phyloP scores from a whole-genome alignment of 2,329 filamentous ascomycete genomes.

The Aspergillus niger region DNA sequence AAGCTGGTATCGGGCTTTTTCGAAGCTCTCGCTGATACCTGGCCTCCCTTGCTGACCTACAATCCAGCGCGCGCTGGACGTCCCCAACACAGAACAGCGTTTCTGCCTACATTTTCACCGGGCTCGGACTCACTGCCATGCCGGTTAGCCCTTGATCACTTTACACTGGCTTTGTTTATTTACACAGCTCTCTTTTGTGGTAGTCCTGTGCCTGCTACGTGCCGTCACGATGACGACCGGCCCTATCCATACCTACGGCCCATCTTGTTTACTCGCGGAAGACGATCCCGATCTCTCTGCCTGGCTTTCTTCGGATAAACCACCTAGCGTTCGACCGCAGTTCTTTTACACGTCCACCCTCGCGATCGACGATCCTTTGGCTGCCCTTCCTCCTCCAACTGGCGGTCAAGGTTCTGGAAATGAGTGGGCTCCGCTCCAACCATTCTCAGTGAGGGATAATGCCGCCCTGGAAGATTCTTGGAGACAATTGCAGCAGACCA shows the following conservation, averaged over 20 bases:
- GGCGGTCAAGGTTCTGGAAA: constrained; percentile 52
- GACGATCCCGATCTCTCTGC: constrained; percentile 36
- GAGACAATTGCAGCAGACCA: constrained; percentile 55
- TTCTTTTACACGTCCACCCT: constrained; percentile 85
- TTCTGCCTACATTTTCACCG: background rate
- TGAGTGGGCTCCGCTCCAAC: constrained; percentile 66
- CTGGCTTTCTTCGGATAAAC: constrained; percentile 48
- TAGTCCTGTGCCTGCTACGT: background rate
- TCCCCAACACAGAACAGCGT: constrained; percentile 1
- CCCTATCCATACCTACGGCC: constrained; percentile 60
- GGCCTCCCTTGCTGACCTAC: constrained; percentile 19
- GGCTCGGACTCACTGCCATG: background rate
- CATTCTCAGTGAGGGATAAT: constrained; percentile 79
- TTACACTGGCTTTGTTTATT: constrained; percentile 2
- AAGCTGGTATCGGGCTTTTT: constrained; percentile 1
- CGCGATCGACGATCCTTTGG: constrained; percentile 86
- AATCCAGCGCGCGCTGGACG: constrained; percentile 7
- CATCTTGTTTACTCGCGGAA: constrained; percentile 56
- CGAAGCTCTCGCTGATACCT: constrained; percentile 8
- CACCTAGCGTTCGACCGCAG: constrained; percentile 63
- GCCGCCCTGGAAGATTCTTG: constrained; percentile 77
- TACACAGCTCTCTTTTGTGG: background rate
- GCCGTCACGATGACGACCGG: constrained; percentile 42
- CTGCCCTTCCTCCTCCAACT: constrained; percentile 60
- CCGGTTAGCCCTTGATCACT: constrained; percentile 5